A percentile compares a stretch with the other conserved stretches of the same genome.
Conservation (phyloP, 192 early-diverging fungal genomes). For the Chytriomyces hyalinus region DNA sequence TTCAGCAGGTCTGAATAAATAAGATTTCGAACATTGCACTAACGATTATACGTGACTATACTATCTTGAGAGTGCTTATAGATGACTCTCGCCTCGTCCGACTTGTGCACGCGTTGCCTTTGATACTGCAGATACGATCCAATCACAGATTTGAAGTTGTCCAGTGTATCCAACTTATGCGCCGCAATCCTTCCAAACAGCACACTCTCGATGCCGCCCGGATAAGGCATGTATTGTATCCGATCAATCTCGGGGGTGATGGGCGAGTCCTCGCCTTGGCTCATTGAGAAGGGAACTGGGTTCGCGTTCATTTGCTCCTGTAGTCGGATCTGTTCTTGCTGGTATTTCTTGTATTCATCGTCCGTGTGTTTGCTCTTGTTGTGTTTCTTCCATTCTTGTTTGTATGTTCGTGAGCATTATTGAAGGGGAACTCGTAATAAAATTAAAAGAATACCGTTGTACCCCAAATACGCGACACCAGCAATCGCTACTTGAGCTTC, state of each 20-base stretch:
- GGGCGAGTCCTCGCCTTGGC: background rate
- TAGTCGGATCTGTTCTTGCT: background rate
- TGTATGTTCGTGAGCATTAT: background rate
- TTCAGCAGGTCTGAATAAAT: background rate
- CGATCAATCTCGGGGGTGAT: background rate
- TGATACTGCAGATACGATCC: conserved; percentile 8
- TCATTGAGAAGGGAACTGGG: background rate
- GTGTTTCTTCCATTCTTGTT: conserved; percentile 11
- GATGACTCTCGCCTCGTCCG: background rate
- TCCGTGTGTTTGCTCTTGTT: background rate
- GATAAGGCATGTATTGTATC: background rate
- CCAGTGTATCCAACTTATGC: background rate
- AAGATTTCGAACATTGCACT: background rate
- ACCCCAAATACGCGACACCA: conserved; percentile 11
- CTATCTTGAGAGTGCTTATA: background rate
- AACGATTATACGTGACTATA: background rate
- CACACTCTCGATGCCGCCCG: background rate
- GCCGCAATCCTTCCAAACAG: background rate
- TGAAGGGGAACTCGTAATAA: background rate
- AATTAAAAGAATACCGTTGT: background rate
- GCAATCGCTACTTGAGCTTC: background rate
- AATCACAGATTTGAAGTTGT: conserved; percentile 13
- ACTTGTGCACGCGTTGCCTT: background rate
- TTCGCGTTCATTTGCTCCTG: conserved; percentile 6
- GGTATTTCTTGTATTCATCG: background rate